Conservation (phyloP, 1,284 basidiomycete species). For the Ceratobasidium sp. region DNA sequence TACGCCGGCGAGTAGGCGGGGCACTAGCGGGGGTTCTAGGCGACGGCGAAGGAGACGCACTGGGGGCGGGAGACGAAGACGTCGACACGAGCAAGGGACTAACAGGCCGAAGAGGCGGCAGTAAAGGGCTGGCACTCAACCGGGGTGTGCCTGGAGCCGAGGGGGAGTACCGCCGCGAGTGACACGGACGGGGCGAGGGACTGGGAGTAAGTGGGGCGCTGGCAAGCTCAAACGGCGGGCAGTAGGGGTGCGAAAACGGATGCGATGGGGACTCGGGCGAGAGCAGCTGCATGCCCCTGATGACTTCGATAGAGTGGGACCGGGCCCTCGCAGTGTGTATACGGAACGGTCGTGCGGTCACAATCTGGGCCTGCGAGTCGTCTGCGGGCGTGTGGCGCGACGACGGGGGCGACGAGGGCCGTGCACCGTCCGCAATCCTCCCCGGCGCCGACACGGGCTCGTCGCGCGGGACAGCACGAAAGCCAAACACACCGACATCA, state of each 20-base stretch:
- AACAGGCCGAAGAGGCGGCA: conserved; percentile 7
- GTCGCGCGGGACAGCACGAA: not conserved
- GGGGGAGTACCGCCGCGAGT: not conserved
- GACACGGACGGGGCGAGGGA: not conserved
- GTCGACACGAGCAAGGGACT: not conserved
- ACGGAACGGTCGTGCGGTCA: conserved; percentile 13
- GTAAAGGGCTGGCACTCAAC: not conserved
- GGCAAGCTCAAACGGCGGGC: conserved; percentile 1
- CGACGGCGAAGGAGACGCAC: not conserved
- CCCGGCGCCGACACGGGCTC: not conserved
- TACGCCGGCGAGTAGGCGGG: not conserved
- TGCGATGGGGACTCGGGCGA: conserved; percentile 26
- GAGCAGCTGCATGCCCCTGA: conserved; percentile 19
- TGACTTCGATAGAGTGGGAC: conserved; percentile 21
- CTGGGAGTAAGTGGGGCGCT: not conserved
- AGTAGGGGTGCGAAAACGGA: not conserved
- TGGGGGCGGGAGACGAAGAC: not conserved
- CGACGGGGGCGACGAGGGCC: conserved; percentile 15
- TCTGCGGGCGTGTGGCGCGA: conserved; percentile 10
- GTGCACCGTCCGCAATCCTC: not conserved
- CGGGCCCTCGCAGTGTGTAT: conserved; percentile 29
- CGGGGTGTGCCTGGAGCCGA: not conserved
- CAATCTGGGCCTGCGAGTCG: conserved; percentile 23
- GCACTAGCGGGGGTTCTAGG: not conserved
- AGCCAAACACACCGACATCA: conserved; percentile 4